A percentile compares a stretch with the other conserved stretches of the same genome.
Conservation (phyloP, 305 asterid genomes). For the Fraxinus angustifolia region DNA sequence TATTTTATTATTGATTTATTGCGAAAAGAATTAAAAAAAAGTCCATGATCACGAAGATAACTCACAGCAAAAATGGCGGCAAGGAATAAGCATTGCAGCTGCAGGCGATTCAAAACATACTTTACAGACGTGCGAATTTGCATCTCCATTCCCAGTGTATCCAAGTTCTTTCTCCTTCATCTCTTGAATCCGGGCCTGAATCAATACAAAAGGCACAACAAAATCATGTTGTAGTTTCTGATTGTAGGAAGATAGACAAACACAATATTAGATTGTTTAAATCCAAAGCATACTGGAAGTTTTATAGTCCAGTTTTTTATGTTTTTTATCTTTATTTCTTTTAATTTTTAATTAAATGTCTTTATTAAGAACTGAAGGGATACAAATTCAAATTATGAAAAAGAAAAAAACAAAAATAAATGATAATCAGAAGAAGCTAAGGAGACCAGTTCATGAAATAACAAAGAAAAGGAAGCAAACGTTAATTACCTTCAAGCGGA, state of each 20-base stretch:
- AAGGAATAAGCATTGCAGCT: slow-evolving; percentile 93
- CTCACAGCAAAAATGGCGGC: slow-evolving; percentile 98
- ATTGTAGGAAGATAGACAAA: neutral
- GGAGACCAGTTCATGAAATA: too few relatives aligned
- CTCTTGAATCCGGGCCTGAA: slow-evolving; percentile 92
- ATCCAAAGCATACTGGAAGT: too few relatives aligned
- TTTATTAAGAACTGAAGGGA: too few relatives aligned
- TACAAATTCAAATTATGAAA: too few relatives aligned
- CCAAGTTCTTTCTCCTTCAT: slow-evolving; percentile 84
- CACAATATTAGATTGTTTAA: neutral
- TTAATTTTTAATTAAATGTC: too few relatives aligned
- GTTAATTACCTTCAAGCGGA: slow-evolving; percentile 78
- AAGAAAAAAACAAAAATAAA: too few relatives aligned
- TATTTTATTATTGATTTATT: slow-evolving; percentile 16
- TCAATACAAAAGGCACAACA: slow-evolving; percentile 8
- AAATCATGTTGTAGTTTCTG: slow-evolving; percentile 11
- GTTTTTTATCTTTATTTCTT: too few relatives aligned
- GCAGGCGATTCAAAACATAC: slow-evolving; percentile 90
- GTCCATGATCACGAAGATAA: neutral
- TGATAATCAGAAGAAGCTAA: too few relatives aligned
- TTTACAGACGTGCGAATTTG: slow-evolving; percentile 81
- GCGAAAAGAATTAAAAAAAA: neutral
- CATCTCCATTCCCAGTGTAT: slow-evolving; percentile 65
- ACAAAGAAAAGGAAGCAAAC: too few relatives aligned
- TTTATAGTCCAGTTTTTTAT: too few relatives aligned